phyloP scores from a whole-genome alignment of 129 eudicot species.

The Flaveria linearis region DNA sequence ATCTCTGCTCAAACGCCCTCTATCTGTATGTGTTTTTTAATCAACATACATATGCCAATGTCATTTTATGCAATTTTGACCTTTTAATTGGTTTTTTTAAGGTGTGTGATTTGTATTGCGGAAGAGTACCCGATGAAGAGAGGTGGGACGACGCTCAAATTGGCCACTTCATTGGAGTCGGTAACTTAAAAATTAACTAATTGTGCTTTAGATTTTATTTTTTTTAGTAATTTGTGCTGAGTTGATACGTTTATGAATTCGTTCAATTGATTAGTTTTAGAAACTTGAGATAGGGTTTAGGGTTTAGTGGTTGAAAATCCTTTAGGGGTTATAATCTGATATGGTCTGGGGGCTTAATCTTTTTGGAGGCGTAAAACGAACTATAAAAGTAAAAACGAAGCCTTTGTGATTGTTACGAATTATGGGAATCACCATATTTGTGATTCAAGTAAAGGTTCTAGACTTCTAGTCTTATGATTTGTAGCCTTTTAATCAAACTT shows the following conservation, averaged over 20 bases:
- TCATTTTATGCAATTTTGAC: background rate
- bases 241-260: background rate
- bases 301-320: background rate
- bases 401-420: too few species aligned
- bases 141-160: constrained; percentile 94
- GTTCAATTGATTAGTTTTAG: background rate
- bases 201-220: background rate
- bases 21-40: background rate
- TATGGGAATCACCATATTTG: too few species aligned
- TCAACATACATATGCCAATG: background rate
- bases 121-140: constrained; percentile 71
- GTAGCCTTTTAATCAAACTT: too few species aligned
- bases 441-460: too few species aligned
- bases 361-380: too few species aligned
- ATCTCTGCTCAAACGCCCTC: constrained; percentile 7
- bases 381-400: too few species aligned
- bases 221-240: background rate
- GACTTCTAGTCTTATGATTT: too few species aligned
- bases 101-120: constrained; percentile 97
- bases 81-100: constrained; percentile 18
- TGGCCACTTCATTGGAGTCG: constrained; percentile 92
- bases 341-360: background rate
- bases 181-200: constrained; percentile 34
- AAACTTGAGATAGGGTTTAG: constrained; percentile 10
- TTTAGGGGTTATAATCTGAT: background rate